Evolutionary conservation across 495 filamentous ascomycete genomes (phyloP).

Genomic region (Aspergillus campestris): DNA sequence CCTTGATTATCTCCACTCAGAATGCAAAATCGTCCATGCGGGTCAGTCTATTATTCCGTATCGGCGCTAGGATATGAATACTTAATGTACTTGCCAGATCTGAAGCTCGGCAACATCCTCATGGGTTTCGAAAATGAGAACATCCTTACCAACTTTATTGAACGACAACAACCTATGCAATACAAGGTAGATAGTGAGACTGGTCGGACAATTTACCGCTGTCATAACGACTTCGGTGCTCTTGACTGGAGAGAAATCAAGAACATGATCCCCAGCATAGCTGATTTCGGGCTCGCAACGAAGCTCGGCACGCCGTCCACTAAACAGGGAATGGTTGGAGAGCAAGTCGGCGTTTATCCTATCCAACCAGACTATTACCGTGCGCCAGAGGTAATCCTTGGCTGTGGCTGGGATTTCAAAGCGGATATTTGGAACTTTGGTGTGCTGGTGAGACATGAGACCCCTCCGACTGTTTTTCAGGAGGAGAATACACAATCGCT

Average conservation of each 20-base stretch:
- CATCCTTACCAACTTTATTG: constrained; percentile 19
- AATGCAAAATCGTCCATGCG: constrained; percentile 22
- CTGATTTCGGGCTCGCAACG: constrained; percentile 73
- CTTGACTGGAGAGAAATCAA: constrained; percentile 4
- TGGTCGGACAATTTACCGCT: constrained; percentile 6
- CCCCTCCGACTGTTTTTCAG: neutral
- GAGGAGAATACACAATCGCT: neutral
- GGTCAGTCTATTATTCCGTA: constrained; percentile 1
- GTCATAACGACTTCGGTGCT: constrained; percentile 19
- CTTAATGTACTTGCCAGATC: constrained; percentile 13
- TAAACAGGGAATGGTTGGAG: neutral
- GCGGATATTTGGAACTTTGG: constrained; percentile 33
- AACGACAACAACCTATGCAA: constrained; percentile 16
- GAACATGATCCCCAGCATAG: constrained; percentile 49
- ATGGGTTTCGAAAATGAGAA: constrained; percentile 23
- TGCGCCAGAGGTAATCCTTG: constrained; percentile 29
- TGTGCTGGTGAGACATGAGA: constrained; percentile 32
- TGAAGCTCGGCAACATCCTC: constrained; percentile 30
- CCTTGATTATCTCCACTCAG: constrained; percentile 32
- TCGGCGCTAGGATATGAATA: neutral
- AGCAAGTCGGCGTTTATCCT: constrained; percentile 10
- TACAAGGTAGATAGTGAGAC: constrained; percentile 10
- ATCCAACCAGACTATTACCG: constrained; percentile 30
- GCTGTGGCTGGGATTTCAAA: constrained; percentile 23
- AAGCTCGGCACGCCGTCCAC: constrained; percentile 22